Evolutionary conservation across 2,329 filamentous ascomycete species (phyloP).

Genomic region (Aspergillus vadensis): DNA sequence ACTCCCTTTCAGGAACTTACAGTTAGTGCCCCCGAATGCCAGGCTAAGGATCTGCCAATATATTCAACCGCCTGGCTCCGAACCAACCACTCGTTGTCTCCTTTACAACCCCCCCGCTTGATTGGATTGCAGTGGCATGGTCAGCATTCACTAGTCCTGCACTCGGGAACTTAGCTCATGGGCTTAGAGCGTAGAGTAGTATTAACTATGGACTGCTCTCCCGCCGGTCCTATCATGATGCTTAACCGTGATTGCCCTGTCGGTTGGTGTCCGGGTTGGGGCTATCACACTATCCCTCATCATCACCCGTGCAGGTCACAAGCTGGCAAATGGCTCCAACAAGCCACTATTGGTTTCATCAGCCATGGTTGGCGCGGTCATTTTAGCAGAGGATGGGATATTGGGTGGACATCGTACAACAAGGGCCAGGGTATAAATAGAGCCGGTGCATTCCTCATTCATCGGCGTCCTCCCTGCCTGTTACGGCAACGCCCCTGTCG

Average conservation of each 20-base stretch:
- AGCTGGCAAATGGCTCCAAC: not conserved
- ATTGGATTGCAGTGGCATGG: not conserved
- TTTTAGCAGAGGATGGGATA: not conserved
- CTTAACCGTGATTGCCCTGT: not conserved
- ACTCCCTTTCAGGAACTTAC: not conserved
- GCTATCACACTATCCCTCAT: not conserved
- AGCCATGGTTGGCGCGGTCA: not conserved
- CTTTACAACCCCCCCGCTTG: not conserved
- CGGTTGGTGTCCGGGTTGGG: not conserved
- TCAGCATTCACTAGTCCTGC: not conserved
- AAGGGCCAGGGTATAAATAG: not conserved
- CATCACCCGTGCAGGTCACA: slow-evolving; percentile 1
- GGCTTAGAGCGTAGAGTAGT: not conserved
- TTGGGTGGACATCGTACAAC: not conserved
- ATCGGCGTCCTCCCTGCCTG: not conserved
- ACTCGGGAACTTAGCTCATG: not conserved
- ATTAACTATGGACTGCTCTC: not conserved
- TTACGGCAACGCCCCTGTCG: not conserved
- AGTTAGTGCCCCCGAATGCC: not conserved
- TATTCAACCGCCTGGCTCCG: not conserved
- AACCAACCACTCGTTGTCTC: not conserved
- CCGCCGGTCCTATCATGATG: not conserved
- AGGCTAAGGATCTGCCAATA: not conserved
- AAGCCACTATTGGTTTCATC: not conserved
- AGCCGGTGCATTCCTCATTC: not conserved